A percentile compares a stretch with the other conserved stretches of the same genome.
Evolutionary conservation across 2,329 filamentous ascomycete species (phyloP).

Genomic region (Pseudonectria buxi): DNA sequence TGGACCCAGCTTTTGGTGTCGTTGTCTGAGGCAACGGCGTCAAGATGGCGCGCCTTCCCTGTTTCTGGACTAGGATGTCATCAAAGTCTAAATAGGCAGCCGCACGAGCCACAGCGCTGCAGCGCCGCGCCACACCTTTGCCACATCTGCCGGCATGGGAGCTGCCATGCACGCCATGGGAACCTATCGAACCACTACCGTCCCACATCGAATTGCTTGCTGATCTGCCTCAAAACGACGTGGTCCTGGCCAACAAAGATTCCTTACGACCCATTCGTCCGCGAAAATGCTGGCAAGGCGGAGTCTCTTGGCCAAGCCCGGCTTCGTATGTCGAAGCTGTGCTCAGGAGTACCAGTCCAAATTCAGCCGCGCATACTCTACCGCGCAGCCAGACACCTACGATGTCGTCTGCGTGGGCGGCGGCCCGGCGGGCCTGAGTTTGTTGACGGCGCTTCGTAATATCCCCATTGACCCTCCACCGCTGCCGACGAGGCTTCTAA

Average conservation of each 20-base stretch:
- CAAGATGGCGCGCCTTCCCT: constrained; percentile 10
- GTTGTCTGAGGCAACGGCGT: constrained; percentile 35
- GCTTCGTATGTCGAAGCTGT: constrained; percentile 43
- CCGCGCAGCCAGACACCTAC: constrained; percentile 63
- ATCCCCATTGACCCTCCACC: neutral
- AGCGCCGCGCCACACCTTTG: constrained; percentile 6
- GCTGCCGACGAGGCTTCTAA: constrained; percentile 1
- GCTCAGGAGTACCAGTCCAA: constrained; percentile 31
- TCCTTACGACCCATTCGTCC: constrained; percentile 3
- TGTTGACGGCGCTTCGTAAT: constrained; percentile 68
- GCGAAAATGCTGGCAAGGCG: constrained; percentile 23
- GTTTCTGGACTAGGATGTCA: constrained; percentile 15
- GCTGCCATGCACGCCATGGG: too few relatives aligned
- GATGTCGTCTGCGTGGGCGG: constrained; percentile 90
- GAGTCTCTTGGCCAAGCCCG: constrained; percentile 18
- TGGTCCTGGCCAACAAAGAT: neutral
- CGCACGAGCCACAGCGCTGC: constrained; percentile 1
- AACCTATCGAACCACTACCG: constrained; percentile 8
- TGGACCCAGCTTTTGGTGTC: constrained; percentile 29
- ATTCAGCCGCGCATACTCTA: constrained; percentile 36
- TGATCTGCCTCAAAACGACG: constrained; percentile 5
- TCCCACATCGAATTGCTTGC: constrained; percentile 8
- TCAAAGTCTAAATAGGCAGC: neutral
- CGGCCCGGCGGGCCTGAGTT: constrained; percentile 80
- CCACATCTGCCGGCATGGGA: constrained; percentile 5